Percentiles rank a stretch among this genome's conserved stretches.
phyloP scores from a whole-genome alignment of 768 basidiomycete species.

The Phaeotremella fagi region DNA sequence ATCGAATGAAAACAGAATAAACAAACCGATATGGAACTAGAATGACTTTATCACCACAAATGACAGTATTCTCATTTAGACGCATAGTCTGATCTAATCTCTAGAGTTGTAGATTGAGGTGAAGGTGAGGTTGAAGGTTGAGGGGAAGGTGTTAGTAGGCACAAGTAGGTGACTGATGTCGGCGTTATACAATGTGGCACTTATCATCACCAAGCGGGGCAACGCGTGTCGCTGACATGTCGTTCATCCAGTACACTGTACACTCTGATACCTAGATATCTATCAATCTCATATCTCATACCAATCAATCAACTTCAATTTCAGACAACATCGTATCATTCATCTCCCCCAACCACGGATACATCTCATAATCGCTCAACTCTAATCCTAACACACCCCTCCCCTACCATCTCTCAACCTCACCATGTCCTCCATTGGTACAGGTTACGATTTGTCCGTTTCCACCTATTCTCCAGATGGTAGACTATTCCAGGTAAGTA shows the following conservation, averaged over 20 bases:
- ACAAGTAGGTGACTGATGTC: not conserved
- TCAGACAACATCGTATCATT: no score
- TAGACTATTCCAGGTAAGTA: constrained; percentile 86
- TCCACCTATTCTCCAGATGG: constrained; percentile 69
- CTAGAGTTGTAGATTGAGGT: no score
- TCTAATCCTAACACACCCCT: no score
- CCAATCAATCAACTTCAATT: no score
- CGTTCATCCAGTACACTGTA: no score
- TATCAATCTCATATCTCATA: not conserved
- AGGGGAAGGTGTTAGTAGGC: no score
- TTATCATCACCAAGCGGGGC: not conserved
- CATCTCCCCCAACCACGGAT: no score
- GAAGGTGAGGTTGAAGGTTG: no score
- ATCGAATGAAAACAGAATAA: constrained; percentile 53
- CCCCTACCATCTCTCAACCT: not conserved
- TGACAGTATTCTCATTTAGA: constrained; percentile 61
- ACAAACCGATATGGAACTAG: constrained; percentile 72
- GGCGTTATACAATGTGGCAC: not conserved
- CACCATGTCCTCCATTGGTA: constrained; percentile 93
- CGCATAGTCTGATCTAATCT: constrained; percentile 53
- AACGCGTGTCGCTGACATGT: not conserved
- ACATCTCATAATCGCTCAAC: no score
- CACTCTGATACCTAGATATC: not conserved
- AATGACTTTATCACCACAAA: constrained; percentile 64
- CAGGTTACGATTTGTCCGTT: constrained; percentile 77